Base-by-base conservation (phyloP, 345 rosid species). In the Linum lewisii region DNA sequence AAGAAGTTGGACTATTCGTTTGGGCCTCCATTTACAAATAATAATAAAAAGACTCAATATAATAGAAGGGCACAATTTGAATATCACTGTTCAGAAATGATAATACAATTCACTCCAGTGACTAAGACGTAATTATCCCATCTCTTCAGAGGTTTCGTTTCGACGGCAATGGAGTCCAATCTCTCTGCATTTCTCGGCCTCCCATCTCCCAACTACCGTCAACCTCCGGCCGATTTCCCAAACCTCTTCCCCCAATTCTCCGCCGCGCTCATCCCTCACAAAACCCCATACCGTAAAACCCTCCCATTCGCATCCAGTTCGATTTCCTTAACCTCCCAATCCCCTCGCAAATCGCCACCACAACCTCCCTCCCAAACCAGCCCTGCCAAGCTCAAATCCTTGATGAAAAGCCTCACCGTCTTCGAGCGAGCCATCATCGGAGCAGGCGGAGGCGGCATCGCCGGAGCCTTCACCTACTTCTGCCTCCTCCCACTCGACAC, bases 381-480 rank as follows among this genome's bases (percentile, higher is more conserved):
- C 69, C 83, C 47, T 1, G 15, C 88, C 54, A 66, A 51, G 29
- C 72, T 72, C 21, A 79, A 72, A 25, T 55, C 81, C 68, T 58
- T 92, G 1, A 69, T 86, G 79, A 83, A 83, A 69, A 79, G 71
- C 64, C 85, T 88, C 63, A 79, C 97, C 5, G 83, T 86, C 57
- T 66, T 70, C 57, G 99, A 89, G 77, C 82, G 94, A 23, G 97
- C 97, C 51, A 67, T 89, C 0, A 81, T 86, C 18, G 97, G 95
- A 16, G 91, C 97, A 2, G 97, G 72, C 21, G 94, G 72, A 21
- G 97, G 97, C 19, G 95, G 97, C 23, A 74, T 92, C 51, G 95
- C 97, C 1, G 95, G 97, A 5, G 98, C 98, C 0, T 92, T 92
- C 69, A 92, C 96, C 11, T 86, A 88, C 71, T 88, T 84, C 13